A percentile compares a stretch with the other conserved stretches of the same genome.
These are phyloP conservation scores for Saturnispora besseyi DNA, from an alignment of 805 yeast genomes.

Conservation along the genomic window DNA sequence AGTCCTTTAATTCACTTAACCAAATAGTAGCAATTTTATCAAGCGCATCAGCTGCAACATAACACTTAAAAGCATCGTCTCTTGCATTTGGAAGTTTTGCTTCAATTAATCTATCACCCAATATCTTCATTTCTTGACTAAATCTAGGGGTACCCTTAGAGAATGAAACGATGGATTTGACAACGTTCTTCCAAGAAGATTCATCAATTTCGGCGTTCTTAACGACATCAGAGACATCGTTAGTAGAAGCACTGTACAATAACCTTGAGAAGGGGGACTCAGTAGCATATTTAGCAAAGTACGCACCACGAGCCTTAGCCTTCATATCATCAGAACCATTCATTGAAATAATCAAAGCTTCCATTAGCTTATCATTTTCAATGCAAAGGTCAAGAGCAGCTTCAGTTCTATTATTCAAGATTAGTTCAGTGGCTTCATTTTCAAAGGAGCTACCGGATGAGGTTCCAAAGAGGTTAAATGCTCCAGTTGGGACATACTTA, in stretches of 20 bases:
- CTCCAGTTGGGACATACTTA: constrained; percentile 44
- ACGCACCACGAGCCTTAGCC: constrained; percentile 60
- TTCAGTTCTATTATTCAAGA: constrained; percentile 54
- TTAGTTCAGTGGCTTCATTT: constrained; percentile 38
- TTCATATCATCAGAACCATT: constrained; percentile 56
- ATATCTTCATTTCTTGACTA: constrained; percentile 44
- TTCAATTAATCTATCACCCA: constrained; percentile 69
- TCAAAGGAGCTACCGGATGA: constrained; percentile 26
- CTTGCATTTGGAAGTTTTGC: constrained; percentile 38
- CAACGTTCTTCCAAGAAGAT: constrained; percentile 73
- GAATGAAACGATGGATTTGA: constrained; percentile 58
- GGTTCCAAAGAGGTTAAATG: constrained; percentile 34
- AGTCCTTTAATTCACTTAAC: constrained; percentile 56
- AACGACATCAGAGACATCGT: constrained; percentile 57
- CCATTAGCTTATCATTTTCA: constrained; percentile 52
- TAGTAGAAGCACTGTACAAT: constrained; percentile 53
- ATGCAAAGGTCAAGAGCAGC: constrained; percentile 64
- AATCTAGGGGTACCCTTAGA: constrained; percentile 35
- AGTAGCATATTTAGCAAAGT: constrained; percentile 48
- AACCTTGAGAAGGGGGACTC: constrained; percentile 60
- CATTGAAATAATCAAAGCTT: constrained; percentile 76
- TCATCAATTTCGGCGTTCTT: constrained; percentile 54
- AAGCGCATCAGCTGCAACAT: constrained; percentile 70
- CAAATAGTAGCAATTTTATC: constrained; percentile 76
- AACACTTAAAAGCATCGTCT: constrained; percentile 67